Conservation (phyloP, 2,329 filamentous ascomycete genomes). For the Fusarium multiceps region DNA sequence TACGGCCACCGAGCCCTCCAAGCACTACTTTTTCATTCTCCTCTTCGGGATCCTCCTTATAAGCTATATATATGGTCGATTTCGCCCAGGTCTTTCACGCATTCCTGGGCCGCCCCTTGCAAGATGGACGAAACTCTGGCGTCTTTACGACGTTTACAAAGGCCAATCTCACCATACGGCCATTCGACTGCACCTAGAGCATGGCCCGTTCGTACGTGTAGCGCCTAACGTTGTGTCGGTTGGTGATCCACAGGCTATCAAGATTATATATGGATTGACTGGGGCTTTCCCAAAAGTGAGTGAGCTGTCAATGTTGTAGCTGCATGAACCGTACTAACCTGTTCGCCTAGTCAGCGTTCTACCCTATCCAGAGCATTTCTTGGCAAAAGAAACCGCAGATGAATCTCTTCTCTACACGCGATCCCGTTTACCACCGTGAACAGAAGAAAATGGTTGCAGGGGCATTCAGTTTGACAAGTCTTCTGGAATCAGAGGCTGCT, state of each 20-base stretch:
- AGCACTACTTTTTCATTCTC: not conserved
- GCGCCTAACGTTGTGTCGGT: not conserved
- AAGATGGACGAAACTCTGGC: not conserved
- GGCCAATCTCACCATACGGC: not conserved
- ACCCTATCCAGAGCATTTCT: not conserved
- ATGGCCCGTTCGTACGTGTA: not conserved
- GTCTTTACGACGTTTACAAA: not conserved
- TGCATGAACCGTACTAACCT: accelerated
- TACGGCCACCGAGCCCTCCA: accelerated
- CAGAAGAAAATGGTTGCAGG: not conserved
- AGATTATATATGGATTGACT: not conserved
- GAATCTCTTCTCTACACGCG: not conserved
- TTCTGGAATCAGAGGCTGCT: not conserved
- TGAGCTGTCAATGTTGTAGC: accelerated
- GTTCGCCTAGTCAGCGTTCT: not conserved
- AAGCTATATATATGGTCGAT: not conserved
- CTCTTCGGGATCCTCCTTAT: not conserved
- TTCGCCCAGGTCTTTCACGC: not conserved
- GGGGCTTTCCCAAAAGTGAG: not conserved
- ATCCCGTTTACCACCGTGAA: not conserved
- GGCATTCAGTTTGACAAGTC: not conserved
- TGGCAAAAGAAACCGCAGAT: not conserved
- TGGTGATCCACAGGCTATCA: not conserved
- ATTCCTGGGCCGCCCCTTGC: not conserved
- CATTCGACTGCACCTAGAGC: not conserved